Evolutionary conservation across 148 eudicot species (phyloP), one percentile per base, ranked within the genome.

Genomic region (Rhododendron mucronatum): DNA sequence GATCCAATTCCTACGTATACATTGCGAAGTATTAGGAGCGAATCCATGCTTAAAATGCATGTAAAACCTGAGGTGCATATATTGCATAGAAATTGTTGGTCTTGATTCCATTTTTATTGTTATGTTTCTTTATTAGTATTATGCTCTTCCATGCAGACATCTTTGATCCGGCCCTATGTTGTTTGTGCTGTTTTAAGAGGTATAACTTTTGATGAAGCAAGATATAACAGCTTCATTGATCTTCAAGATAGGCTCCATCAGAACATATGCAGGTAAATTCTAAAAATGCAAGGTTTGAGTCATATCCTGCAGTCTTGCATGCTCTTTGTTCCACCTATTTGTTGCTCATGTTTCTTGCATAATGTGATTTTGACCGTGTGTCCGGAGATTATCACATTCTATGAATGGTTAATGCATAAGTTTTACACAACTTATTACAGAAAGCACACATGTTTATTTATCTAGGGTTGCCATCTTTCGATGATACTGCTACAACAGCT

Each of bases 171-270:
- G 4, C 98, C 98, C 7, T 93, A 74, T 88, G 94, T 97, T 89
- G 99, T 97, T 45, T 97, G 98, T 88, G 99, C 99, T 88, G 96
- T 97, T 91, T 88, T 97, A 69, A 93, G 99, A 91, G 98, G 96
- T 78, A 87, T 95, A 84, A 91, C 92, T 61, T 95, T 97, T 87
- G 89, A 97, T 82, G 99, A 97, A 87, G 91, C 93, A 55, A 93
- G 93, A 92, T 97, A 97, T 88, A 94, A 97, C 89, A 97, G 98
- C 93, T 97, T 97, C 84, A 97, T 97, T 88, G 99, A 95, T 89
- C 98, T 97, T 77, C 99, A 97, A 91, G 99, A 97, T 84, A 90
- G 91, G 91, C 93, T 97, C 79, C 99, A 97, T 91, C 99, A 97
- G 88, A 97, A 95, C 88, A 95, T 97, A 35, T 97, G 99, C 94